These are phyloP conservation scores for Ceratocystis eucalypticola DNA, from an alignment of 2,329 filamentous ascomycete species.

Conservation along the genomic window DNA sequence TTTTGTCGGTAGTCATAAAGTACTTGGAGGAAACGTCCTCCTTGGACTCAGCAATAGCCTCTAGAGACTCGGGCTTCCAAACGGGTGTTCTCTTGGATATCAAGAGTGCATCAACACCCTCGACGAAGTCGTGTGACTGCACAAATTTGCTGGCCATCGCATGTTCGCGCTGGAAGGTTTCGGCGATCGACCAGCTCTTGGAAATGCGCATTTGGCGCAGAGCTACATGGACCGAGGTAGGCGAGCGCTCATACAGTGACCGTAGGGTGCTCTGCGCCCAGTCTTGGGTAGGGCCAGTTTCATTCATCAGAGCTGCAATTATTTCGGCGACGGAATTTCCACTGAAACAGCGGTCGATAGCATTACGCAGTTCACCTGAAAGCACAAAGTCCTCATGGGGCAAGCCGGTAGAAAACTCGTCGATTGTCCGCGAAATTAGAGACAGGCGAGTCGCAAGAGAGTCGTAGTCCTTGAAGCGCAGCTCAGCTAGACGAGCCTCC, in stretches of 20 bases:
- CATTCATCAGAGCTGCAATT: slow-evolving; percentile 46
- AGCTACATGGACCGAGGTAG: slow-evolving; percentile 74
- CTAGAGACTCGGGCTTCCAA: slow-evolving; percentile 65
- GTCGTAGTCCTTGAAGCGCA: slow-evolving; percentile 73
- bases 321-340: slow-evolving; percentile 56
- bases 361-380: slow-evolving; percentile 54
- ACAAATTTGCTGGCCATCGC: slow-evolving; percentile 80
- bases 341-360: slow-evolving; percentile 74
- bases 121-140: slow-evolving; percentile 77
- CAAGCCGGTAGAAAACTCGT: slow-evolving; percentile 79
- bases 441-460: slow-evolving; percentile 46
- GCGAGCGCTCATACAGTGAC: slow-evolving; percentile 65
- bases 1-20: slow-evolving; percentile 47
- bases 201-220: slow-evolving; percentile 71
- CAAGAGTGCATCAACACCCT: slow-evolving; percentile 51
- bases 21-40: slow-evolving; percentile 42
- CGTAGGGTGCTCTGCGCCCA: slow-evolving; percentile 71
- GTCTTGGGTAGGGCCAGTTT: slow-evolving; percentile 38
- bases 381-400: slow-evolving; percentile 56
- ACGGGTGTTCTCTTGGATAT: slow-evolving; percentile 35
- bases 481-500: slow-evolving; percentile 73
- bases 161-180: slow-evolving; percentile 78
- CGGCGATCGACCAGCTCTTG: slow-evolving; percentile 60
- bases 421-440: slow-evolving; percentile 74
- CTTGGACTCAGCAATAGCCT: slow-evolving; percentile 41